Percentiles rank a stretch among this genome's conserved stretches.
Evolutionary conservation across 2,329 filamentous ascomycete genomes (phyloP).

Genomic region (Boeremia lycopersici): DNA sequence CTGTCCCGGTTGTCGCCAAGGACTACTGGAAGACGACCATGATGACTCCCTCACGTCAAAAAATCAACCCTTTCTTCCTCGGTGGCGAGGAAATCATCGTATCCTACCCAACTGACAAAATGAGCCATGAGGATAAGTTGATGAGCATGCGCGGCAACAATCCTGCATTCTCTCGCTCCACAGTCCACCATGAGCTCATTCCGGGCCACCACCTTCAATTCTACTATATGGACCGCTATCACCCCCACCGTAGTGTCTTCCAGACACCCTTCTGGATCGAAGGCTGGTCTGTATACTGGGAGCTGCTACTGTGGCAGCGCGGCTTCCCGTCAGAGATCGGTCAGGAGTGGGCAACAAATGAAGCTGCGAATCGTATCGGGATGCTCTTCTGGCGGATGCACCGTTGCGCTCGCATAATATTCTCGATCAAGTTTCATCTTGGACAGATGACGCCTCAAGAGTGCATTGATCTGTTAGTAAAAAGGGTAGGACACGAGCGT

Average conservation of each 20-base stretch:
- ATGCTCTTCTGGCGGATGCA: slow-evolving; percentile 69
- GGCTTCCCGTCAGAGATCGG: slow-evolving; percentile 27
- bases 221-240: slow-evolving; percentile 55
- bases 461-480: slow-evolving; percentile 63
- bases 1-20: slow-evolving; percentile 59
- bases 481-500: slow-evolving; percentile 64
- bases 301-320: slow-evolving; percentile 60
- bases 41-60: slow-evolving; percentile 61
- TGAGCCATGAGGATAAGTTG: slow-evolving; percentile 61
- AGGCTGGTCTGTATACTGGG: slow-evolving; percentile 68
- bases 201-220: slow-evolving; percentile 64
- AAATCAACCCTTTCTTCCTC: slow-evolving; percentile 65
- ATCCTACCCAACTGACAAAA: slow-evolving; percentile 60
- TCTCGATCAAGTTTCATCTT: slow-evolving; percentile 64
- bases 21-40: slow-evolving; percentile 63
- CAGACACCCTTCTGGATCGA: slow-evolving; percentile 65
- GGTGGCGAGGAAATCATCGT: slow-evolving; percentile 62
- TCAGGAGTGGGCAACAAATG: slow-evolving; percentile 55
- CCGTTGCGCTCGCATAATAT: slow-evolving; percentile 64
- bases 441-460: slow-evolving; percentile 60
- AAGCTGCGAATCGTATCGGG: slow-evolving; percentile 60
- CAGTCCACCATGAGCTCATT: slow-evolving; percentile 67
- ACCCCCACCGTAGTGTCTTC: slow-evolving; percentile 60
- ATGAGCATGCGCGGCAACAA: slow-evolving; percentile 68
- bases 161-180: slow-evolving; percentile 62